Percentiles rank a stretch among this genome's conserved stretches.
phyloP scores from a whole-genome alignment of 768 basidiomycete species.

The Tricholoma flavovirens region DNA sequence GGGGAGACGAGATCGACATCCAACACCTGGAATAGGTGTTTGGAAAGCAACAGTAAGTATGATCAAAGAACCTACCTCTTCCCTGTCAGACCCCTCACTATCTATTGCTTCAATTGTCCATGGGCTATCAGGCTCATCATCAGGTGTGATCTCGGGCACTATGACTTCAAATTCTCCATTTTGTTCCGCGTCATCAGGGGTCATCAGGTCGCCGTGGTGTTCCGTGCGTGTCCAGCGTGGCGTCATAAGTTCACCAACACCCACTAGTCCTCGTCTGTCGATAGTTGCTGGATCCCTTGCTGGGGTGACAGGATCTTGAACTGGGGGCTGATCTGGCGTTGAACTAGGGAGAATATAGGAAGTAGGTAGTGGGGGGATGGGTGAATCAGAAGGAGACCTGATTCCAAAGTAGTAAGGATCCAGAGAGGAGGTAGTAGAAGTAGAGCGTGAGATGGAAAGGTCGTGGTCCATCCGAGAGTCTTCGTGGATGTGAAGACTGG shows the following conservation, averaged over 20 bases:
- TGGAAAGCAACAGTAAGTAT: slow-evolving; percentile 4
- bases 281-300: slow-evolving; percentile 72
- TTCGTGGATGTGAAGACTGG: slow-evolving; percentile 31
- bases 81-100: slow-evolving; percentile 66
- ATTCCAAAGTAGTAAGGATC: slow-evolving; percentile 87
- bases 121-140: slow-evolving; percentile 70
- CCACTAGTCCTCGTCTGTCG: slow-evolving; percentile 83
- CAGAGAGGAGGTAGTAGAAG: slow-evolving; percentile 73
- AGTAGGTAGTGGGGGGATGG: slow-evolving; percentile 47
- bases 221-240: slow-evolving; percentile 79
- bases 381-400: slow-evolving; percentile 64
- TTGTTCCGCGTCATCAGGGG: slow-evolving; percentile 21
- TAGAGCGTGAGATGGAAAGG: slow-evolving; percentile 51
- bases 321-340: slow-evolving; percentile 55
- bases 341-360: slow-evolving; percentile 34
- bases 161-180: slow-evolving; percentile 39
- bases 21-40: slow-evolving; percentile 26
- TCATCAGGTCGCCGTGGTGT: slow-evolving; percentile 31
- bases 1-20: slow-evolving; percentile 42
- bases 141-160: slow-evolving; percentile 32
- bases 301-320: slow-evolving; percentile 61
- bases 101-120: slow-evolving; percentile 89
- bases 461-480: slow-evolving; percentile 40
- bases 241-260: slow-evolving; percentile 95
- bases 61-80: slow-evolving; percentile 48